Evolutionary conservation across 345 rosid genomes (phyloP), one percentile per base, ranked within the genome.

Genomic region (Hypericum androsaemum): DNA sequence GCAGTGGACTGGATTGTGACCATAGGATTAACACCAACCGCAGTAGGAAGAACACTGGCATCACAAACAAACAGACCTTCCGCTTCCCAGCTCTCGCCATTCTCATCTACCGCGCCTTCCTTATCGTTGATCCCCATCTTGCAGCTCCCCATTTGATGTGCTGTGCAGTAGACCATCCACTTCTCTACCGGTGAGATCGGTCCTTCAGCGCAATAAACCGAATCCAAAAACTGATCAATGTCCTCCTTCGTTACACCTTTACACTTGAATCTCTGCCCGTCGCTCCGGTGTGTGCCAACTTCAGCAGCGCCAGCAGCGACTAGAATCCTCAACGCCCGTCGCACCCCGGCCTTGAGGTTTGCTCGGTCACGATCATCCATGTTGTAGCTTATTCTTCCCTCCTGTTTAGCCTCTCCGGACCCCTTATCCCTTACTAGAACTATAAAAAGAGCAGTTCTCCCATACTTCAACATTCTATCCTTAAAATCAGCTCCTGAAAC

Each of bases 121-220:
- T 62, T 61, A 11, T 58, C 63, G n/a, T 41, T 62, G 7, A 6
- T 16, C 47, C 84, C 90, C 79, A 83, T 83, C 67, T 74, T 75
- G 56, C 89, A 80, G 47, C 89, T 83, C 22, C 89, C 77, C 89
- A 82, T 77, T 58, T 80, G 90, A 64, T 83, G 90, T 0, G 86
- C 90, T 0, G 90, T 74, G 53, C 54, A 16, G 63, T 72, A 64
- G 0, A 62, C 1, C 57, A 46, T 41, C 84, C 86, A 76, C 15
- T 75, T 53, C 64, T 82, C 41, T 1, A 1, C 50, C 10, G 37
- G 50, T 10, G 69, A 52, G 64, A 77, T 8, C 0, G 70, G 57
- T 0, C 90, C 86, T 7, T 64, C 68, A 32, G 54, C 50, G 2
- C 64, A 69, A 12, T 52, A 62, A 53, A 78, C 77, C 37, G 56